Base-by-base conservation (phyloP, 768 basidiomycete genomes). In the Kwoniella botswanensis region DNA sequence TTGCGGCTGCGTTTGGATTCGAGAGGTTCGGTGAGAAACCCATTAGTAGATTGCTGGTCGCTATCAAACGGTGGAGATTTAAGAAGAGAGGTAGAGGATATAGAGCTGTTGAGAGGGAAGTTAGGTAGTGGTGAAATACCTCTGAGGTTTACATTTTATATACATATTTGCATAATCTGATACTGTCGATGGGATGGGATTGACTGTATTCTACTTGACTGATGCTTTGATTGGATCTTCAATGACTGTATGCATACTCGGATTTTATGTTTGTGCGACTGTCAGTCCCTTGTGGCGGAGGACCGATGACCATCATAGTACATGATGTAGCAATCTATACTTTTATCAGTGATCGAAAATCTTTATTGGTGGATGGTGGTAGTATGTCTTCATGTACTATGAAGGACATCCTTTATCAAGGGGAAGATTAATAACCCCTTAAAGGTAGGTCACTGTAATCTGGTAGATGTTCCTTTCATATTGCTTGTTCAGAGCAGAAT, bases 1-100 rank as follows among this genome's bases (percentile, higher is more conserved):
- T 93, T 22, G 85, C 85, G 5, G 76, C 89, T 22, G 93, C 92
- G 11, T 85, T 92, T 80, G 87, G 84, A 0, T 96, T 90, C 75
- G 97, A 99, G 82, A 86, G 77, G 24, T 84, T 78, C 63, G 82
- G 79, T 12, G 81, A 82, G 53, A 73, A 78, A 63, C 79, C 76
- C 0, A 76, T 84, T n/a, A 79, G 83, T 12, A 67, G 76, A 43
- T 41, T 71, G 69, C 76, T 84, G 29, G 78, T 79, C 13, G 73
- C 75, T 21, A 62, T 75, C 15, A 82, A 82, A 72, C 62, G 83
- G 59, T 74, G 70, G 74, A 63, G 82, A 80, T 26, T 53, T 74
- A 74, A 74, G 68, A 71, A 71, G 72, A 12, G 73, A 66, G 70
- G 62, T 13, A 73, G 88, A 70, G 68, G 62, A 52, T 70, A 70